phyloP scores from a whole-genome alignment of 257 asterid genomes.

The Striga asiatica region DNA sequence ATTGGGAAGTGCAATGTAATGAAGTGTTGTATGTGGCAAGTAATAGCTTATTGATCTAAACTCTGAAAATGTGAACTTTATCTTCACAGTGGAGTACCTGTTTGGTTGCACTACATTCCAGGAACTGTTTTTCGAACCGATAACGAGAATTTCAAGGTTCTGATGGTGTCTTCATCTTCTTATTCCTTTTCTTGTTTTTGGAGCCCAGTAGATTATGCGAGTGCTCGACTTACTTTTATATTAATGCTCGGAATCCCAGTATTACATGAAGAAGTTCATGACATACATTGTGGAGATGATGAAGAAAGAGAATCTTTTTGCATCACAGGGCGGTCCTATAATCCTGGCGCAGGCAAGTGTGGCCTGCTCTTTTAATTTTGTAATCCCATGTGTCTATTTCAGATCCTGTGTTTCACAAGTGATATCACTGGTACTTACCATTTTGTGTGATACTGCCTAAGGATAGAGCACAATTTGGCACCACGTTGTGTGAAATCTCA shows the following conservation, averaged over 20 bases:
- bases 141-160: slow-evolving; percentile 71
- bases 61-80: slow-evolving; percentile 1
- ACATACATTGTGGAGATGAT: slow-evolving; percentile 62
- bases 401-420: neutral
- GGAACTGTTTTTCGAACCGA: slow-evolving; percentile 90
- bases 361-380: neutral
- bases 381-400: neutral
- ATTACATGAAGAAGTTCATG: slow-evolving; percentile 67
- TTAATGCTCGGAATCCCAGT: slow-evolving; percentile 38
- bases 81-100: slow-evolving; percentile 71
- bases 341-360: slow-evolving; percentile 70
- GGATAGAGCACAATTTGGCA: too few species aligned
- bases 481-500: too few species aligned
- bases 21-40: neutral
- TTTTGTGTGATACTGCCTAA: neutral
- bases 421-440: neutral
- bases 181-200: neutral
- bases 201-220: neutral
- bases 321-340: slow-evolving; percentile 85
- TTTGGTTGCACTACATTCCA: slow-evolving; percentile 88
- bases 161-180: neutral
- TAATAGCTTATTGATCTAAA: neutral
- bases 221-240: slow-evolving; percentile 2
- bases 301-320: slow-evolving; percentile 77
- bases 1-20: too few species aligned